Base-by-base conservation (phyloP, 306 rosid genomes). In the Ziziphus jujuba region DNA sequence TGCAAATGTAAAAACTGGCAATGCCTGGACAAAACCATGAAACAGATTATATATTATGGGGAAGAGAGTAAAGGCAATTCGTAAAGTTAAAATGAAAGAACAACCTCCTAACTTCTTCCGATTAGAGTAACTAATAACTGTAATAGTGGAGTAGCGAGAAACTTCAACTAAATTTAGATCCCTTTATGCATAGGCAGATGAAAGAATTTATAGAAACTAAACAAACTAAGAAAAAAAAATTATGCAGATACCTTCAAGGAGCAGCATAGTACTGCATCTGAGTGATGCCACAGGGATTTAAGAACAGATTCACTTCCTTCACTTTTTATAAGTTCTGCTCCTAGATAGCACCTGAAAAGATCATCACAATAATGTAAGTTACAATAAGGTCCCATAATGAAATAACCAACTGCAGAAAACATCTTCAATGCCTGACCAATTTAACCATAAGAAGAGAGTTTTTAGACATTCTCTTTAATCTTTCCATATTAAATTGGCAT, bases 261-360 rank as follows among this genome's bases (percentile, higher is more conserved):
- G 84, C 95, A 90, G 80, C 99, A 93, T 57, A 93, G 72, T 74
- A 90, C 69, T 56, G 99, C 96, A 72, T 93, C 99, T 2, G 92
- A 80, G 80, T 93, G 95, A 80, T 88, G 90, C 99, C 99, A 93
- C 56, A 93, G 90, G 77, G 96, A 84, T 77, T 86, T 88, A 69
- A 93, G 96, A 77, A 90, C 64, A 70, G 95, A 52, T 67, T 90
- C 99, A 55, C 80, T 87, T 71, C 89, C 91, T 74, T 93, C 96
- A 59, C 72, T 59, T 84, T 90, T 93, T n/a, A 90, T 79, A 35
- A 93, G 79, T 53, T 93, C 99, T 55, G 76, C 93, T 57, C 99
- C 96, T 2, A 93, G 82, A 85, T 81, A 93, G 80, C 84, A 90
- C 83, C 99, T 93, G 89, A 59, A 75, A 77, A 57, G 21, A 71